These are phyloP conservation scores for Heliocybe sulcata DNA, from an alignment of 1,284 basidiomycete genomes.

Conservation along the genomic window DNA sequence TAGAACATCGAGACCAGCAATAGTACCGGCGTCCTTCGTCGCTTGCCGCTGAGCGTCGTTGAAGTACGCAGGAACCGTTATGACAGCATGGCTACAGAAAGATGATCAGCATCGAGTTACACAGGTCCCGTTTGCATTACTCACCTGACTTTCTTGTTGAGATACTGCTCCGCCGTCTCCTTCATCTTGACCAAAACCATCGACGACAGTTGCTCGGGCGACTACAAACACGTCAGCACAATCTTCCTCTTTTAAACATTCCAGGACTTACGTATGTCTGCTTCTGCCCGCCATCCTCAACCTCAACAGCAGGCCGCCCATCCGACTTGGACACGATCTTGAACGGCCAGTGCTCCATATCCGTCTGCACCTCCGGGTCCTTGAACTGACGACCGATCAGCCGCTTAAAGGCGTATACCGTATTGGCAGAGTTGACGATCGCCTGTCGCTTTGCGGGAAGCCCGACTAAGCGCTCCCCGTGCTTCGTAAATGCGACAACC, in stretches of 20 bases:
- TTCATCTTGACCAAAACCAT: constrained; percentile 92
- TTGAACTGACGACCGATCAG: constrained; percentile 92
- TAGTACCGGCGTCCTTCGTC: constrained; percentile 95
- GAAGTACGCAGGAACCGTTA: constrained; percentile 98
- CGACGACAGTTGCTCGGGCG: constrained; percentile 77
- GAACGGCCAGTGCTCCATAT: constrained; percentile 85
- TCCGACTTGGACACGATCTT: constrained; percentile 69
- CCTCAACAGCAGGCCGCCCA: constrained; percentile 68
- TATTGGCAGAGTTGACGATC: constrained; percentile 94
- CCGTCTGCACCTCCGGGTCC: constrained; percentile 91
- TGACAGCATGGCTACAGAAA: constrained; percentile 60
- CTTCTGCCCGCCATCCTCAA: constrained; percentile 70
- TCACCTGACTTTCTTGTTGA: constrained; percentile 93
- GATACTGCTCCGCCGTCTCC: constrained; percentile 88
- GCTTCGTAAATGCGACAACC: constrained; percentile 97
- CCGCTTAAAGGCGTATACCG: constrained; percentile 95
- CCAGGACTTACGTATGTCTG: constrained; percentile 53
- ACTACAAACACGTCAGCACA: constrained; percentile 31
- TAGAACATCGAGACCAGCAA: constrained; percentile 94
- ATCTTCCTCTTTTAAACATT: background rate
- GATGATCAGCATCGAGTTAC: too few species aligned
- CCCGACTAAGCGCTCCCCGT: constrained; percentile 90
- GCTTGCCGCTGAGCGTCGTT: constrained; percentile 99
- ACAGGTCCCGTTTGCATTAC: too few species aligned
- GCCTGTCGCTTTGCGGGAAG: constrained; percentile 97